phyloP scores from a whole-genome alignment of 1,139 yeast species.

The Kodamaea derodonti region DNA sequence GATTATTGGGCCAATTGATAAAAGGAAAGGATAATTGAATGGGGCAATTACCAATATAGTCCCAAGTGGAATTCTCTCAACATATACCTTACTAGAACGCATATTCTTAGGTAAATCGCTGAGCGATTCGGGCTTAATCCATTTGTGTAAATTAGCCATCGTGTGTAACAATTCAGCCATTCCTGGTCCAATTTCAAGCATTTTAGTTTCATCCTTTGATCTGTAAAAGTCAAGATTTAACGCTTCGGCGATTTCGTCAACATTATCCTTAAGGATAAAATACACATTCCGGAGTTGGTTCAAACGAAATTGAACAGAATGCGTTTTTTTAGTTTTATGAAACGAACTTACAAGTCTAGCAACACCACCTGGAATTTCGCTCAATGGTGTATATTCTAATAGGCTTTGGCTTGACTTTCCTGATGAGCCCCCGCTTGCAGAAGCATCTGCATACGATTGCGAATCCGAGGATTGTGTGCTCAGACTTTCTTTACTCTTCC shows the following conservation, averaged over 20 bases:
- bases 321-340: constrained; percentile 45
- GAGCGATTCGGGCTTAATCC: constrained; percentile 56
- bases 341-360: constrained; percentile 40
- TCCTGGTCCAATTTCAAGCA: constrained; percentile 52
- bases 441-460: background rate
- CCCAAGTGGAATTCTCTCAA: constrained; percentile 73
- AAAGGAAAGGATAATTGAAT: constrained; percentile 77
- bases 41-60: constrained; percentile 75
- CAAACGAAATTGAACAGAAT: constrained; percentile 54
- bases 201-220: constrained; percentile 54
- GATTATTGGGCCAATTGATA: constrained; percentile 63
- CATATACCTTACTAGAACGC: constrained; percentile 44
- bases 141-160: constrained; percentile 55
- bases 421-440: background rate
- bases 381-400: constrained; percentile 42
- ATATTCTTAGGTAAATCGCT: constrained; percentile 43
- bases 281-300: constrained; percentile 66
- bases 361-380: constrained; percentile 49
- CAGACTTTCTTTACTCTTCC: no score
- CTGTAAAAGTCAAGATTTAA: constrained; percentile 65
- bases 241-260: constrained; percentile 53
- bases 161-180: constrained; percentile 57
- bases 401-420: background rate
- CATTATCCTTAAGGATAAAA: constrained; percentile 61
- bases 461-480: no score